Base-by-base conservation (phyloP, 768 basidiomycete genomes). In the Lyophyllum shimeji region DNA sequence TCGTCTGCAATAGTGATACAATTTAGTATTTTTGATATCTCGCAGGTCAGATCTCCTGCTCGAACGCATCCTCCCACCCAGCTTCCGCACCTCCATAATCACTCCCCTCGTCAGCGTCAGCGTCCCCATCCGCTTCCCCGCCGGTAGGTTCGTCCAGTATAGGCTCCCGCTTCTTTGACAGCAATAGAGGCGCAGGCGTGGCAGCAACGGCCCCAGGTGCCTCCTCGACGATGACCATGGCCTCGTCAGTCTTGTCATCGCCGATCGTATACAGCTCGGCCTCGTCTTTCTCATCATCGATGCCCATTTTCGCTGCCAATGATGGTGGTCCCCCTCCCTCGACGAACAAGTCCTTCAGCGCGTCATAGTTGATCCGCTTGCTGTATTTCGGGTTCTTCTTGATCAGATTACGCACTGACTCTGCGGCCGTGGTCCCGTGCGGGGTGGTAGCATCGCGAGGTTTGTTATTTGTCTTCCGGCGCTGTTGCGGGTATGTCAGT, bases 291-390 rank as follows among this genome's bases (percentile, higher is more conserved):
- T 80, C 79, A 15, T 82, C 80, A 37, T 67, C 66, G 8, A 62
- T 13, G 3, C 70, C 68, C 64, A 75, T 72, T 15, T 55, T 60
- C 6, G 64, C 65, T 13, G 63, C 58, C 37, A 71, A 44, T 12
- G 68, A 71, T 25, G 71, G 63, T 33, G 63, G 53, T 8, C 69
- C 67, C 34, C 69, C 71, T 53, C 65, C 71, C 63, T 84, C 82
- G 25, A 81, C 74, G 67, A 95, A 92, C 11, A 96, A 79, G 53
- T 84, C 82, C 61, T 90, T 88, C 51, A 95, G 82, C 0, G 91
- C 93, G 62, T 91, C 89, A 68, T 96, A 97, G 69, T 97, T 97
- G 73, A 96, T 95, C 50, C 93, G 85, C 66, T 92, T 92, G 72
- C 90, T 93, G 71, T 95, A 94, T 65, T 85, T 89, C 21, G 86